These are phyloP conservation scores for Aspergillus taichungensis DNA, from an alignment of 495 filamentous ascomycete genomes.

Conservation along the genomic window DNA sequence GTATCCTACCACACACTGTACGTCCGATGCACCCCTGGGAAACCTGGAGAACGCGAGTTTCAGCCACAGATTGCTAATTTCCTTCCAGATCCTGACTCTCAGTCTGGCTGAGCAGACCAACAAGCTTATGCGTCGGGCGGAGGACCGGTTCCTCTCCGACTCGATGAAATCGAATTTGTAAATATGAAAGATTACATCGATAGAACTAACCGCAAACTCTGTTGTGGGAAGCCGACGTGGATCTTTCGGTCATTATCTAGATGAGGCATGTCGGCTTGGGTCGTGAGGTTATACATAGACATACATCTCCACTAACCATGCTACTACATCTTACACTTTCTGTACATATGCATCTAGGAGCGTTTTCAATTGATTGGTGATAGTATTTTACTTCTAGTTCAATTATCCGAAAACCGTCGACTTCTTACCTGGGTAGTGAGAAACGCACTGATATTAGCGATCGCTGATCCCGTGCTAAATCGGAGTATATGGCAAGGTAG, in stretches of 20 bases:
- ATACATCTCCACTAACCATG: not conserved
- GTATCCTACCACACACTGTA: slow-evolving; percentile 89
- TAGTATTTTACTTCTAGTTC: too few relatives aligned
- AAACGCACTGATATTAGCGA: too few relatives aligned
- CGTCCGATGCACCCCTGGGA: too few relatives aligned
- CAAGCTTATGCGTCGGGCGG: slow-evolving; percentile 73
- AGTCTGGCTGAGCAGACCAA: slow-evolving; percentile 95
- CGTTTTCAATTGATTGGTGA: not conserved
- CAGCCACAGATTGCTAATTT: slow-evolving; percentile 1
- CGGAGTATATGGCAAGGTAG: too few relatives aligned
- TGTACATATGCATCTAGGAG: slow-evolving; percentile 9
- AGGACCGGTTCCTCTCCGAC: slow-evolving; percentile 54
- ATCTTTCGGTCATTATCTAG: slow-evolving; percentile 3
- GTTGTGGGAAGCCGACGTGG: too few relatives aligned
- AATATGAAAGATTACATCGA: not conserved
- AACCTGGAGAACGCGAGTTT: slow-evolving; percentile 17
- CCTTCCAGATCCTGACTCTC: slow-evolving; percentile 66
- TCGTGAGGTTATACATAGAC: not conserved
- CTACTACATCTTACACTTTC: slow-evolving; percentile 4
- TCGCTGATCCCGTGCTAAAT: too few relatives aligned
- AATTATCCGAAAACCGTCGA: too few relatives aligned
- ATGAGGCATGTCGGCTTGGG: slow-evolving; percentile 12
- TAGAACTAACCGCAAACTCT: not conserved
- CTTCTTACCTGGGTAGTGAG: too few relatives aligned
- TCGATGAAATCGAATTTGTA: slow-evolving; percentile 41